A percentile compares a stretch with the other conserved stretches of the same genome.
Evolutionary conservation across 345 rosid genomes (phyloP).

Genomic region (Rhizophora mangle): DNA sequence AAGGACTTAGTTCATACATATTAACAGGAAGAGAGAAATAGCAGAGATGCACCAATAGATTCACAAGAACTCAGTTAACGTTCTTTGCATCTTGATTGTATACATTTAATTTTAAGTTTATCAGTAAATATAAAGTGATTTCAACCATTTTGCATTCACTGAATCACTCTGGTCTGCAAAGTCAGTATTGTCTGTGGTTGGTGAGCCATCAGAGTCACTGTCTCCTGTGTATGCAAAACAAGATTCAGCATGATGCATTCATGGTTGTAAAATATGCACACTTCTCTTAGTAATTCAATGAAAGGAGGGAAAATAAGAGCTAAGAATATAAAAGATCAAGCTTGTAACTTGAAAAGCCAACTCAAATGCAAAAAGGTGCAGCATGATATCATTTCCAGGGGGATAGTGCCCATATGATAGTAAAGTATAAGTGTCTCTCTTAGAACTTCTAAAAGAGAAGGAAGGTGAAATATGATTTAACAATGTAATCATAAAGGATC

Average conservation of each 20-base stretch:
- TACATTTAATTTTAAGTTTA: no score
- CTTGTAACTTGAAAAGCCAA: no score
- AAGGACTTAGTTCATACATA: constrained; percentile 8
- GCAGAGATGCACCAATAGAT: constrained; percentile 3
- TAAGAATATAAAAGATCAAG: no score
- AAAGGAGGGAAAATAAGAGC: neutral
- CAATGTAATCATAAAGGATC: no score
- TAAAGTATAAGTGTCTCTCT: no score
- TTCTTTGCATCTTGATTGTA: neutral
- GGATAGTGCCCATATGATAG: no score
- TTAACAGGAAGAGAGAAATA: constrained; percentile 23
- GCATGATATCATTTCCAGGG: no score
- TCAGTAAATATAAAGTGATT: neutral
- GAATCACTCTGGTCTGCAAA: constrained; percentile 37
- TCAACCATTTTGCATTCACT: constrained; percentile 44
- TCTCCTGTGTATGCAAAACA: constrained; percentile 36
- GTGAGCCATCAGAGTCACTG: constrained; percentile 54
- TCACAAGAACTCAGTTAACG: constrained; percentile 1
- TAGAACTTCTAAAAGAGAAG: no score
- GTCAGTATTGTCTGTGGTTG: constrained; percentile 25
- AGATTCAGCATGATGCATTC: neutral
- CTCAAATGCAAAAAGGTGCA: no score
- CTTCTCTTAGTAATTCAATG: constrained; percentile 1
- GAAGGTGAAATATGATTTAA: no score
- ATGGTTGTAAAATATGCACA: no score